Conservation (phyloP, 1,284 basidiomycete species). For the Cryptococcus sp. region DNA sequence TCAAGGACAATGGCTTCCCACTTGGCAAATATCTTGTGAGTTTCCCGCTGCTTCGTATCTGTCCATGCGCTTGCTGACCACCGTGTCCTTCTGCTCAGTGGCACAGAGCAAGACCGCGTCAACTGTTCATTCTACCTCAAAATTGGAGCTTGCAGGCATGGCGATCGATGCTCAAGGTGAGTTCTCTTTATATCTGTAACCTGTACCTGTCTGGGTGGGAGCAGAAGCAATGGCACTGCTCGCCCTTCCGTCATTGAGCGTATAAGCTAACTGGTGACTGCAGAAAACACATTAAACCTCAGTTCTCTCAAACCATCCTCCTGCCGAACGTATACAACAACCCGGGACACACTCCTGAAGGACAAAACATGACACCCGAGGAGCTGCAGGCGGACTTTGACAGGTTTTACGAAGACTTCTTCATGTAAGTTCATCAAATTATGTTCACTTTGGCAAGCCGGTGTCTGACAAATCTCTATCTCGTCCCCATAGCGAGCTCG, state of each 20-base stretch:
- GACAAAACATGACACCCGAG: slow-evolving; percentile 58
- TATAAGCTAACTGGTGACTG: slow-evolving; percentile 46
- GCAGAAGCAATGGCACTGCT: background rate
- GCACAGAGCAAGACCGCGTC: slow-evolving; percentile 51
- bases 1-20: slow-evolving; percentile 45
- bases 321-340: slow-evolving; percentile 99
- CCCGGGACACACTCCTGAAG: slow-evolving; percentile 83
- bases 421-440: slow-evolving; percentile 55
- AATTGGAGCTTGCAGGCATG: slow-evolving; percentile 50
- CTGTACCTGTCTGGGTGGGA: background rate
- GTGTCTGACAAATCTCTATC: background rate
- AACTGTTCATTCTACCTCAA: slow-evolving; percentile 53
- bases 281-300: slow-evolving; percentile 93
- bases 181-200: slow-evolving; percentile 1
- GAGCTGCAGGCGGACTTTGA: slow-evolving; percentile 96
- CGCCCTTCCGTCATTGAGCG: background rate
- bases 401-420: slow-evolving; percentile 92
- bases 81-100: slow-evolving; percentile 24
- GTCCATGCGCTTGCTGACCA: slow-evolving; percentile 12
- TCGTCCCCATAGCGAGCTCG: slow-evolving; percentile 59
- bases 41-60: background rate
- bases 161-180: slow-evolving; percentile 48
- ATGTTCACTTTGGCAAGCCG: background rate
- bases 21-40: slow-evolving; percentile 50
- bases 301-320: slow-evolving; percentile 95